Evolutionary conservation across 2,329 filamentous ascomycete species (phyloP).

Genomic region (Mycocentrospora acerina): DNA sequence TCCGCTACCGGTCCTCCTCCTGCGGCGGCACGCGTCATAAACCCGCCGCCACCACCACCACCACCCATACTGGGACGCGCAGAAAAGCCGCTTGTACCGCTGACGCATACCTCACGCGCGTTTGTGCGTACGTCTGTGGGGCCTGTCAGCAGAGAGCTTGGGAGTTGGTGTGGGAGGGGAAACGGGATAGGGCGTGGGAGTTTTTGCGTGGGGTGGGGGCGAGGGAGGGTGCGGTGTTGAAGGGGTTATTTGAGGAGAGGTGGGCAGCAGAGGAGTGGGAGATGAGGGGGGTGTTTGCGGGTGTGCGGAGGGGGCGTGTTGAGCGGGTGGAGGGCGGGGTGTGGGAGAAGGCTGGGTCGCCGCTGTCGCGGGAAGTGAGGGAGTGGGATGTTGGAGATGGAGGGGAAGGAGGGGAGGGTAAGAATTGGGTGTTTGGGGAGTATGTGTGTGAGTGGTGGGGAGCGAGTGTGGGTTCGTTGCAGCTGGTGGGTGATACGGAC

Average conservation of each 20-base stretch:
- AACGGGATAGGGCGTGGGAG: constrained; percentile 17
- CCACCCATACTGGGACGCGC: constrained; percentile 3
- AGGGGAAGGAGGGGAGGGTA: background rate
- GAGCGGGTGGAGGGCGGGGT: constrained; percentile 5
- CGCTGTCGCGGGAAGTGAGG: constrained; percentile 16
- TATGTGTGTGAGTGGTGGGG: constrained; percentile 19
- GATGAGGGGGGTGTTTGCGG: constrained; percentile 8
- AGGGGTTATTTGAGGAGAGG: constrained; percentile 13
- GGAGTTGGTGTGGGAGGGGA: constrained; percentile 15
- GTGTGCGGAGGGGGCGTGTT: constrained; percentile 4
- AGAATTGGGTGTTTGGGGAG: constrained; percentile 3
- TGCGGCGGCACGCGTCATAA: constrained; percentile 39
- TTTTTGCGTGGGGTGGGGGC: constrained; percentile 7
- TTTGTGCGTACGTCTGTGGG: constrained; percentile 16
- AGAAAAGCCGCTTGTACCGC: constrained; percentile 28
- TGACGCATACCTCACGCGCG: constrained; percentile 23
- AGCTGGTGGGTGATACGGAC: constrained; percentile 17
- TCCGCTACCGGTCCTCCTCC: constrained; percentile 29
- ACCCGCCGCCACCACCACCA: too few species aligned
- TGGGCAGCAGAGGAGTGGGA: constrained; percentile 16
- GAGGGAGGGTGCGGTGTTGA: constrained; percentile 7
- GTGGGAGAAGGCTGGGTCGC: constrained; percentile 7
- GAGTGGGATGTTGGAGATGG: constrained; percentile 27
- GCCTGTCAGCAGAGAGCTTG: constrained; percentile 24
- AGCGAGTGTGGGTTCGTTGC: constrained; percentile 24